Conservation (phyloP, 352 stramenopile genomes). For the Phytophthora hibernalis region DNA sequence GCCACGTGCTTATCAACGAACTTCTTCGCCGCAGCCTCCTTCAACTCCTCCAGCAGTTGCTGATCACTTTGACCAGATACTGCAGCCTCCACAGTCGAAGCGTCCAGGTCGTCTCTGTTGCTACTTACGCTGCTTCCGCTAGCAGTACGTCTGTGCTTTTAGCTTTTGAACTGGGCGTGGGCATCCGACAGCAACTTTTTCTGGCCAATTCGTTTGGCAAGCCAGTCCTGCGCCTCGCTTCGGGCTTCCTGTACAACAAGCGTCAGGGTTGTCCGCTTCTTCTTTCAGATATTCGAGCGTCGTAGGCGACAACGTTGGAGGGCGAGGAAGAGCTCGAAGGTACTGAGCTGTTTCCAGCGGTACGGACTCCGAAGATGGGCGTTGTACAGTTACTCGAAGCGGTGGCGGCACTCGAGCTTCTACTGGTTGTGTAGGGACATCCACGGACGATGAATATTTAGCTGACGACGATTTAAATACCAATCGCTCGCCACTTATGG, state of each 20-base stretch:
- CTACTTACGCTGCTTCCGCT: constrained; percentile 52
- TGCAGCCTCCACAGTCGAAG: constrained; percentile 7
- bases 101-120: constrained; percentile 30
- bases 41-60: constrained; percentile 57
- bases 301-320: constrained; percentile 34
- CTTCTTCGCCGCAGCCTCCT: constrained; percentile 54
- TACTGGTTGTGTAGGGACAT: constrained; percentile 6
- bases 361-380: constrained; percentile 13
- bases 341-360: constrained; percentile 39
- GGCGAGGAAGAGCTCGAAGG: constrained; percentile 37
- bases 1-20: constrained; percentile 86
- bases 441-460: constrained; percentile 4
- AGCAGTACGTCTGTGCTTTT: constrained; percentile 52
- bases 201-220: constrained; percentile 76
- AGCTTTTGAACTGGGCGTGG: constrained; percentile 58
- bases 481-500: constrained; percentile 6
- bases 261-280: constrained; percentile 64
- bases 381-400: constrained; percentile 24
- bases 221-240: constrained; percentile 69
- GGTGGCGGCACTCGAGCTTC: constrained; percentile 8
- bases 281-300: constrained; percentile 55
- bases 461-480: neutral
- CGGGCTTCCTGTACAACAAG: constrained; percentile 75
- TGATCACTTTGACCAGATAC: constrained; percentile 40
- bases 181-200: constrained; percentile 82